Conservation (phyloP, 306 rosid species). For the Cajanus cajan region DNA sequence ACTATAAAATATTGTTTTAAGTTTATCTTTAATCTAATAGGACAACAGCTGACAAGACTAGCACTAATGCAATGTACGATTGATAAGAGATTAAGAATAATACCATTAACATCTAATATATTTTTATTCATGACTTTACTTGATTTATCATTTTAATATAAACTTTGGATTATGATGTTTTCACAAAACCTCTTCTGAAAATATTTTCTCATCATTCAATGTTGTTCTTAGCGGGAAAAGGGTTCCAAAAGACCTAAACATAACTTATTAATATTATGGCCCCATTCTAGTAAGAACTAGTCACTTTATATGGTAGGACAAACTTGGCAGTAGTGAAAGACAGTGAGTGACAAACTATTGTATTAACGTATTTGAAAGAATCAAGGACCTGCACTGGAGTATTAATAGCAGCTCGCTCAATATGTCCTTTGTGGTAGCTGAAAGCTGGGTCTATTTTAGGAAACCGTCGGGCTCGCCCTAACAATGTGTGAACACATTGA, state of each 20-base stretch:
- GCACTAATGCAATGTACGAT: neutral
- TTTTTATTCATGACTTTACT: neutral
- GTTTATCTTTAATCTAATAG: neutral
- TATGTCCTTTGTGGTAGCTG: constrained; percentile 70
- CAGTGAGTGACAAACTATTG: neutral
- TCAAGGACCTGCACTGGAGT: constrained; percentile 90
- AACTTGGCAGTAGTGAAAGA: constrained; percentile 12
- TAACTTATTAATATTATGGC: neutral
- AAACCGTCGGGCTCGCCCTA: constrained; percentile 79
- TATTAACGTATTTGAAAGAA: constrained; percentile 17
- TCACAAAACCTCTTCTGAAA: neutral
- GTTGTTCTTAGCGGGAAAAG: neutral
- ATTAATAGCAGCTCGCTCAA: constrained; percentile 96
- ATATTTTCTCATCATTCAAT: neutral
- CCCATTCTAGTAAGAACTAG: neutral
- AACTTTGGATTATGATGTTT: neutral
- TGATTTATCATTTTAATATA: neutral
- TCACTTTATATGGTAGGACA: neutral
- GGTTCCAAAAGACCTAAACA: neutral
- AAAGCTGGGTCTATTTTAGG: constrained; percentile 53
- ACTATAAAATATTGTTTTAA: neutral
- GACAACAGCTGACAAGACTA: neutral
- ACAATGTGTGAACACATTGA: constrained; percentile 66
- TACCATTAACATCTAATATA: neutral
- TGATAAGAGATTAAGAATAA: neutral